Evolutionary conservation across 106 monocot genomes (phyloP), one percentile per base, ranked within the genome.

Genomic region (Apostasia shenzhenica): DNA sequence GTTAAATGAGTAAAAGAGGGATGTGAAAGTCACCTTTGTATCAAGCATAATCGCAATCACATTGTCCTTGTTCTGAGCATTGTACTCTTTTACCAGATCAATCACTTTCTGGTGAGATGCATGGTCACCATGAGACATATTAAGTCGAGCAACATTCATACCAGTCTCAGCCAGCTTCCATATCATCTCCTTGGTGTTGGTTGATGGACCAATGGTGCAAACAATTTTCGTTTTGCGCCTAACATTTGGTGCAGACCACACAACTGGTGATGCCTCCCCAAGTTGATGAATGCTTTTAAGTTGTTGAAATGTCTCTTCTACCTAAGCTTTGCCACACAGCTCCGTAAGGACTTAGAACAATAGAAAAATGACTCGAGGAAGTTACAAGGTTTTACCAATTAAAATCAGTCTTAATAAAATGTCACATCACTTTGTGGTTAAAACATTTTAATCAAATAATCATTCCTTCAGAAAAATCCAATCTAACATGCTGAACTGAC

Each of bases 61-160:
- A 83, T 92, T 92, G 70, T 99, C 97, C 58, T 81, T 84, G 14
- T 71, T 69, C 14, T 87, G 84, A 40, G 86, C 83, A 85, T 99
- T 99, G 72, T 99, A 99, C 70, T 99, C 97, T 45, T 87, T 92
- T 47, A 99, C 97, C 2, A 99, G 75, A 80, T 99, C 92, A 67
- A 99, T 99, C 58, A 99, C 97, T 67, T 92, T 99, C 78, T 99
- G 89, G 67, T 99, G 97, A 55, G 97, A 99, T 13, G 92, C 81
- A 80, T 99, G 97, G 73, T 99, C 97, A 57, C 97, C 97, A 73
- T 99, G 97, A 45, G 97, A 99, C 97, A 97, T 97, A 72, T 99
- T 99, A 49, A 99, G 72, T 14, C 97, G 80, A 45, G 97, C 97
- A 49, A 99, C 97, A 61, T 99, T 99, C 97, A 99, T 99, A 56